Percentiles rank a stretch among this genome's conserved stretches.
phyloP scores from a whole-genome alignment of 371 early-diverging fungal species.

The Parasitella parasitica region DNA sequence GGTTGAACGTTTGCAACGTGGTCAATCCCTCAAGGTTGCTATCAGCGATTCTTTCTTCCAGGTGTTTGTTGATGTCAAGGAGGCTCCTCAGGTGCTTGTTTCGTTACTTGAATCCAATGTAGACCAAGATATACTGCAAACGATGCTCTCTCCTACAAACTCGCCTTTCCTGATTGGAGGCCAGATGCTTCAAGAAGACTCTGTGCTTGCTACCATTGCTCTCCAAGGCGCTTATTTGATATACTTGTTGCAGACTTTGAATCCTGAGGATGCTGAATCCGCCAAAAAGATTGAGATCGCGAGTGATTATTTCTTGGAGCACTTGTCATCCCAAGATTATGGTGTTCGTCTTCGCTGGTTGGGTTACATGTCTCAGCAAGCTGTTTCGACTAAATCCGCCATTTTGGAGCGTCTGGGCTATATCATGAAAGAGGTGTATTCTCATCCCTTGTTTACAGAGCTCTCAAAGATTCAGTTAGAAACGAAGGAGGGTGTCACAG shows the following conservation, averaged over 20 bases:
- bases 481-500: background rate
- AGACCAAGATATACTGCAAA: slow-evolving; percentile 17
- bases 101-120: slow-evolving; percentile 16
- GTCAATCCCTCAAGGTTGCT: slow-evolving; percentile 53
- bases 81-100: slow-evolving; percentile 22
- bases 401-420: slow-evolving; percentile 33
- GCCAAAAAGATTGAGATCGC: slow-evolving; percentile 47
- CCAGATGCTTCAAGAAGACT: slow-evolving; percentile 54
- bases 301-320: slow-evolving; percentile 59
- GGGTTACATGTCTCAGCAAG: slow-evolving; percentile 44
- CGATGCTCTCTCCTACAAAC: slow-evolving; percentile 47
- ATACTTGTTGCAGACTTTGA: slow-evolving; percentile 39
- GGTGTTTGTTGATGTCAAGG: slow-evolving; percentile 46
- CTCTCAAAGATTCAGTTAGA: slow-evolving; percentile 11
- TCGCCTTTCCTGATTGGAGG: slow-evolving; percentile 61
- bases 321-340: slow-evolving; percentile 43
- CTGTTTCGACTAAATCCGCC: slow-evolving; percentile 5
- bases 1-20: slow-evolving; percentile 70
- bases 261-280: slow-evolving; percentile 6
- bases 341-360: slow-evolving; percentile 55
- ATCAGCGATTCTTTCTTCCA: slow-evolving; percentile 57
- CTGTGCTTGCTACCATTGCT: slow-evolving; percentile 55
- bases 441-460: slow-evolving; percentile 29
- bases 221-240: slow-evolving; percentile 64
- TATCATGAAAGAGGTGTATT: slow-evolving; percentile 24